Evolutionary conservation across 2,329 filamentous ascomycete species (phyloP).

Genomic region (Ophiostoma sp.): DNA sequence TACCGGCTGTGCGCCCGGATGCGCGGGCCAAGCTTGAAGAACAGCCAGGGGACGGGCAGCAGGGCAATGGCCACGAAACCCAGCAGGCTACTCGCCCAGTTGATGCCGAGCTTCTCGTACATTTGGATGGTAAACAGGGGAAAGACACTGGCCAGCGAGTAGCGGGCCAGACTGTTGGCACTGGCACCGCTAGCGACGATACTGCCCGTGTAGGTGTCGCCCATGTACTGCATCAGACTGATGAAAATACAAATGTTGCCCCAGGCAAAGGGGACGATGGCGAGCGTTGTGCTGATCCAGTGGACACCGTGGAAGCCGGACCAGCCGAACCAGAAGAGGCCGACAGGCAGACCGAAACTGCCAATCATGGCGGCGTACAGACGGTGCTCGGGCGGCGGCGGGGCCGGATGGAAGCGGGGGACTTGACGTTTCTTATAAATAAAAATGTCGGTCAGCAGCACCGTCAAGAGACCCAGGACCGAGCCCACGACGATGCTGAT

Average conservation of each 20-base stretch:
- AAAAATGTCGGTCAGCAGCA: constrained; percentile 44
- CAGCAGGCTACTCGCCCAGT: constrained; percentile 50
- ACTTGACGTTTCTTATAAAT: constrained; percentile 44
- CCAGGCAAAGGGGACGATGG: constrained; percentile 59
- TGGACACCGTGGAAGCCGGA: constrained; percentile 46
- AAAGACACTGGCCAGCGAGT: constrained; percentile 56
- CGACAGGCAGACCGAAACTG: constrained; percentile 52
- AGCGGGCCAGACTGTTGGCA: constrained; percentile 60
- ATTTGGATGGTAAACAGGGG: constrained; percentile 62
- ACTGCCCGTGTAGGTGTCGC: constrained; percentile 57
- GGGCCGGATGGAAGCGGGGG: constrained; percentile 37
- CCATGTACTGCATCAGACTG: constrained; percentile 51
- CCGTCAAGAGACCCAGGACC: constrained; percentile 44
- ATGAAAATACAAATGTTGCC: constrained; percentile 63
- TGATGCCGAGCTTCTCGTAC: constrained; percentile 46
- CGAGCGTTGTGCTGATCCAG: constrained; percentile 53
- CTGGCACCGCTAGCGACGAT: constrained; percentile 60
- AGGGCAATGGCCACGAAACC: constrained; percentile 50
- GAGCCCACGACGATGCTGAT: constrained; percentile 49
- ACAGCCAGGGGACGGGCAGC: constrained; percentile 54
- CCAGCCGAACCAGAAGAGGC: constrained; percentile 64
- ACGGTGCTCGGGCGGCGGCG: constrained; percentile 55
- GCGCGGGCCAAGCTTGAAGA: constrained; percentile 50
- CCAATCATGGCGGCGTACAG: constrained; percentile 61
- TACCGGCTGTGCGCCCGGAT: constrained; percentile 46